Conservation (phyloP, 768 basidiomycete genomes). For the Psilocybe cyanescens region DNA sequence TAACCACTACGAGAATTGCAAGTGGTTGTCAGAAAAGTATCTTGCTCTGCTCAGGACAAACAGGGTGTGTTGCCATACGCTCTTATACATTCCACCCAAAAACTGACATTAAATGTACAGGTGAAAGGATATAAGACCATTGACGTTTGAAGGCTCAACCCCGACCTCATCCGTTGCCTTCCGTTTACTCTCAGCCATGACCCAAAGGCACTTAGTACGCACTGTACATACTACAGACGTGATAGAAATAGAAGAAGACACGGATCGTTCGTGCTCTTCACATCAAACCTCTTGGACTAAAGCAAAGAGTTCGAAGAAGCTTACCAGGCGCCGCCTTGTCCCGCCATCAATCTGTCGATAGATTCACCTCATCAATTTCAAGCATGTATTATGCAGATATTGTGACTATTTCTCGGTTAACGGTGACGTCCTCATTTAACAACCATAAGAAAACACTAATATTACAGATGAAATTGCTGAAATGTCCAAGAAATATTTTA, state of each 20-base stretch:
- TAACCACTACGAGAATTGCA: slow-evolving; percentile 90
- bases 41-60: slow-evolving; percentile 76
- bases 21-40: slow-evolving; percentile 85
- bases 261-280: neutral
- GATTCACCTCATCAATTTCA: neutral
- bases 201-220: neutral
- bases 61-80: slow-evolving; percentile 56
- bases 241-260: slow-evolving; percentile 7
- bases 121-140: slow-evolving; percentile 87
- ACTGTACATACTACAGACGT: slow-evolving; percentile 7
- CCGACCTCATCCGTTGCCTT: slow-evolving; percentile 6
- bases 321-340: neutral
- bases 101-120: slow-evolving; percentile 37
- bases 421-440: neutral
- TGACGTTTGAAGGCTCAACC: slow-evolving; percentile 40
- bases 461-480: neutral
- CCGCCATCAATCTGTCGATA: neutral
- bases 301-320: neutral
- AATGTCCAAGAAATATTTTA: neutral
- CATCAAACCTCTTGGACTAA: neutral
- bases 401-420: neutral
- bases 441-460: neutral
- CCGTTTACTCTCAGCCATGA: neutral
- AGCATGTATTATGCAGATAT: neutral
- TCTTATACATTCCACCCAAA: neutral